These are phyloP conservation scores for Eucalyptus curtisii DNA, from an alignment of 345 rosid genomes.

Conservation along the genomic window DNA sequence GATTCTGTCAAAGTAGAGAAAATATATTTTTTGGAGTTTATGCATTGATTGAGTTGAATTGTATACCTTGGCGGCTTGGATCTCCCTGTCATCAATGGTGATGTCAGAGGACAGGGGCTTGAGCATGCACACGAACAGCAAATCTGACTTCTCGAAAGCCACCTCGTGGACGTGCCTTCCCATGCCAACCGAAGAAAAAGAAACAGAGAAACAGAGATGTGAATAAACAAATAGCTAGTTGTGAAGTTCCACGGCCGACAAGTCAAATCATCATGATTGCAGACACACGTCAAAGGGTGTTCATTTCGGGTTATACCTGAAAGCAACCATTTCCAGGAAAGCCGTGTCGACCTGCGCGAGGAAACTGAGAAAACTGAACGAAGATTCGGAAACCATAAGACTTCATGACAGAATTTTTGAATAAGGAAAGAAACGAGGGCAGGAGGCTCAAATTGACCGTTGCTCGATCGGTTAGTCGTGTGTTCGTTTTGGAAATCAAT, in stretches of 20 bases:
- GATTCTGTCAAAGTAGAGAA: not conserved
- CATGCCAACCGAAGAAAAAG: not conserved
- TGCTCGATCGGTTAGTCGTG: not conserved
- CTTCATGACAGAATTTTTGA: not conserved
- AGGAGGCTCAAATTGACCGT: not conserved
- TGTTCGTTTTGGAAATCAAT: not conserved
- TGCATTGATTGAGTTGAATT: not conserved
- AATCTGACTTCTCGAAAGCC: constrained; percentile 40
- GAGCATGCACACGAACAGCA: constrained; percentile 34
- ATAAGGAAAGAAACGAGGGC: not conserved
- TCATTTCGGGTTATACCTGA: constrained; percentile 10
- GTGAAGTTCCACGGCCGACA: not conserved
- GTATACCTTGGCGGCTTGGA: constrained; percentile 28
- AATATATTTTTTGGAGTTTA: not conserved
- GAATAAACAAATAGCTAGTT: not conserved
- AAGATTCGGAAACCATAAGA: not conserved
- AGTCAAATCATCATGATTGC: not conserved
- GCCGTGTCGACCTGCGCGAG: constrained; percentile 21
- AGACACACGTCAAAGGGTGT: not conserved
- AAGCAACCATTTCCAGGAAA: constrained; percentile 33
- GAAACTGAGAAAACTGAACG: not conserved
- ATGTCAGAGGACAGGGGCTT: constrained; percentile 29
- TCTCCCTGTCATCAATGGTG: constrained; percentile 23
- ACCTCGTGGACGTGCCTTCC: constrained; percentile 30
- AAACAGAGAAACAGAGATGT: not conserved